Evolutionary conservation across 805 yeast species (phyloP).

Genomic region (Sporopachydermia lactativora): DNA sequence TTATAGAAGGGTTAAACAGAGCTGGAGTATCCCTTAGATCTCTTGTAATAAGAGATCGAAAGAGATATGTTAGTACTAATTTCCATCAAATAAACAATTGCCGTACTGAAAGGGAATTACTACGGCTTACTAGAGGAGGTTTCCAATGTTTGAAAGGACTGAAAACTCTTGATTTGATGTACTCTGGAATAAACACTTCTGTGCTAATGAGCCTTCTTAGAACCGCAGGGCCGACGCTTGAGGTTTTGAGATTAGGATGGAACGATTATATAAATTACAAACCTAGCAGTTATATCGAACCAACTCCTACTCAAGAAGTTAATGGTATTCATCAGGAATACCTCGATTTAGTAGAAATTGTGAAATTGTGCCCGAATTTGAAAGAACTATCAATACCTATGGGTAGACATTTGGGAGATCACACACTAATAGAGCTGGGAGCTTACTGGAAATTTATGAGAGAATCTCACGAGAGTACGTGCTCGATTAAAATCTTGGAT

Average conservation of each 20-base stretch:
- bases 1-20: neutral
- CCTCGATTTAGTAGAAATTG: neutral
- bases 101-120: neutral
- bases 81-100: neutral
- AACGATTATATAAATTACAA: constrained; percentile 1
- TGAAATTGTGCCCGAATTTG: neutral
- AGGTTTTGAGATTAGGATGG: neutral
- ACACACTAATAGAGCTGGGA: neutral
- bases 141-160: neutral
- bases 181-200: neutral
- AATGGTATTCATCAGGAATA: neutral
- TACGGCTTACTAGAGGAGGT: neutral
- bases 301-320: neutral
- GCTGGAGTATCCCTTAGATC: neutral
- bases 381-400: neutral
- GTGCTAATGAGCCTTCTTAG: neutral
- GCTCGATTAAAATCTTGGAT: neutral
- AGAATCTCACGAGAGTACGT: neutral
- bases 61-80: neutral
- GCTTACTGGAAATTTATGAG: neutral
- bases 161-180: neutral
- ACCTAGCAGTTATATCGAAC: neutral
- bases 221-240: neutral
- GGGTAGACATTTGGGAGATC: constrained; percentile 1
- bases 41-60: neutral